Evolutionary conservation across 768 basidiomycete species (phyloP).

Genomic region (Podaxis pistillaris): DNA sequence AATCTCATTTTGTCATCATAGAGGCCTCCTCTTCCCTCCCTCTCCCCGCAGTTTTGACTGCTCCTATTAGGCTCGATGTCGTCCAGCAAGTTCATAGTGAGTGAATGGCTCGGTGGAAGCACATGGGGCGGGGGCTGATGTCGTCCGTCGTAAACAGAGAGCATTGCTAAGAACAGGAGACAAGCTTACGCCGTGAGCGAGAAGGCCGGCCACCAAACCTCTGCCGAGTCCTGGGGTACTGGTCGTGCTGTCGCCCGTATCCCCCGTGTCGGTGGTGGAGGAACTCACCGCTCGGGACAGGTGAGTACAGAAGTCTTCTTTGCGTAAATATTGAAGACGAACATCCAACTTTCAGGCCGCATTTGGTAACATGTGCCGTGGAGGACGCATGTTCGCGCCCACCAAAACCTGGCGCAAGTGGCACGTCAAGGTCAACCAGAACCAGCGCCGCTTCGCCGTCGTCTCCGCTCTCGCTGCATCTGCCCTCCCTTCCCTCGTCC

Average conservation of each 20-base stretch:
- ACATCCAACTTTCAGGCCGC: slow-evolving; percentile 63
- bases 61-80: slow-evolving; percentile 98
- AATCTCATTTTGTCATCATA: slow-evolving; percentile 29
- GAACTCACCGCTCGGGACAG: slow-evolving; percentile 98
- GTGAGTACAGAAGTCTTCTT: slow-evolving; percentile 35
- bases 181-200: slow-evolving; percentile 96
- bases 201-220: slow-evolving; percentile 99
- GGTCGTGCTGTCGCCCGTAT: slow-evolving; percentile 99
- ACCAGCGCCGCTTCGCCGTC: slow-evolving; percentile 96
- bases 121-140: slow-evolving; percentile 13
- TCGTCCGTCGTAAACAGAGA: slow-evolving; percentile 53
- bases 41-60: slow-evolving; percentile 94
- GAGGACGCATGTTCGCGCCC: slow-evolving; percentile 99
- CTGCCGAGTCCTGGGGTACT: slow-evolving; percentile 99
- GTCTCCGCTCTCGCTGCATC: slow-evolving; percentile 98
- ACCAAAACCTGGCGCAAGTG: slow-evolving; percentile 99
- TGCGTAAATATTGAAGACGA: neutral
- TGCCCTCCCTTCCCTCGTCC: slow-evolving; percentile 95
- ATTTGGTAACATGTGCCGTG: slow-evolving; percentile 99
- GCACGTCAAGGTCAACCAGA: slow-evolving; percentile 99
- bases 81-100: slow-evolving; percentile 98
- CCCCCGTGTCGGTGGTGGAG: slow-evolving; percentile 98
- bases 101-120: slow-evolving; percentile 28
- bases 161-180: slow-evolving; percentile 96
- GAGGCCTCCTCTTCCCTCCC: slow-evolving; percentile 88